These are phyloP conservation scores for Penicillium vulpinum DNA, from an alignment of 2,329 filamentous ascomycete species.

Conservation along the genomic window DNA sequence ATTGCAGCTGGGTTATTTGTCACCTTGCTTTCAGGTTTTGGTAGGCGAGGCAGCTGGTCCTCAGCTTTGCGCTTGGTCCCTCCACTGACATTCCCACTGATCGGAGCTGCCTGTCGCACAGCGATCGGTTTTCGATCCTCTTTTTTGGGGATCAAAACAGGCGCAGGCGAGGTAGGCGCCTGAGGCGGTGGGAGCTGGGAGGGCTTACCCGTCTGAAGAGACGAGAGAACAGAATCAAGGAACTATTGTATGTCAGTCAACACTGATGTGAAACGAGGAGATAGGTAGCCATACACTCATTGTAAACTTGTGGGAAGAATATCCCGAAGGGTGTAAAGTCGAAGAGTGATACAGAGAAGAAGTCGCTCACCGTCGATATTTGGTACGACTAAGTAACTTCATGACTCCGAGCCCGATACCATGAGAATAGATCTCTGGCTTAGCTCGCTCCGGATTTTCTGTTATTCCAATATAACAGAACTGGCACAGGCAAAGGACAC, in stretches of 20 bases:
- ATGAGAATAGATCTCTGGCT: conserved; percentile 16
- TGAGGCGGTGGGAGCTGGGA: conserved; percentile 30
- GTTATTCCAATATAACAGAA: neutral
- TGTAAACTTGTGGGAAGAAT: conserved; percentile 6
- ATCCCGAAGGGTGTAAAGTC: neutral
- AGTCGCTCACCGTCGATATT: conserved; percentile 40
- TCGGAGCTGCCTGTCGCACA: conserved; percentile 15
- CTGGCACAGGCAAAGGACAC: neutral
- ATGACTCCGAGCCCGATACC: conserved; percentile 39
- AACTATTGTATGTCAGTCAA: conserved; percentile 42
- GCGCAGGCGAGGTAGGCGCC: conserved; percentile 25
- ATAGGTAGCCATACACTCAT: conserved; percentile 41
- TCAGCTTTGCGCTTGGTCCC: conserved; percentile 48
- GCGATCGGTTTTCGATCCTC: conserved; percentile 25
- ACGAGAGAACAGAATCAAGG: conserved; percentile 53
- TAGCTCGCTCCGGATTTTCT: neutral
- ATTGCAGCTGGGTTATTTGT: conserved; percentile 18
- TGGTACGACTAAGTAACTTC: conserved; percentile 39
- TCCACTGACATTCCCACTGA: conserved; percentile 20
- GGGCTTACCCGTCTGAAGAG: conserved; percentile 48
- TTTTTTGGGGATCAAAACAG: conserved; percentile 25
- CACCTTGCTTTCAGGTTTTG: conserved; percentile 26
- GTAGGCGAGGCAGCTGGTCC: conserved; percentile 35
- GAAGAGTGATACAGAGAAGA: conserved; percentile 17
- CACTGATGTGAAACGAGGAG: neutral